Conservation (phyloP, 23 red algal species). For the Gracilaria caudata region DNA sequence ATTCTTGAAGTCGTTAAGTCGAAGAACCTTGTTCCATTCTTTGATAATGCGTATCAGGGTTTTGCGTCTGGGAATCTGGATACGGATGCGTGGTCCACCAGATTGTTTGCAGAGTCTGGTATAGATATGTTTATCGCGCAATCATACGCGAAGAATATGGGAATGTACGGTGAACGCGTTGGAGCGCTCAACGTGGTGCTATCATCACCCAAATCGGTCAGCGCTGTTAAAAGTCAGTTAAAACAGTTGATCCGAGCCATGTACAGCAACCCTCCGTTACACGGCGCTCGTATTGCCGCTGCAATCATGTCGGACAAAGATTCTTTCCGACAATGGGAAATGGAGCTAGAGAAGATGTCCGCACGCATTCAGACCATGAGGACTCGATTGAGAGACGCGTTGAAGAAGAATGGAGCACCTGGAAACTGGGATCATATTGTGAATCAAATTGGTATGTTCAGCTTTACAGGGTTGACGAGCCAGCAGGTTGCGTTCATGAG, state of each 20-base stretch:
- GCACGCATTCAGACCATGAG: constrained; percentile 87
- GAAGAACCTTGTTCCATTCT: constrained; percentile 77
- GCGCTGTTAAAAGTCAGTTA: constrained; percentile 71
- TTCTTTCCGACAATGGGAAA: constrained; percentile 84
- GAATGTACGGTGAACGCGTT: constrained; percentile 93
- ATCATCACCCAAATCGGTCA: constrained; percentile 8
- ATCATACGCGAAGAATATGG: constrained; percentile 98
- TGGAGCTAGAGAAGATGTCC: constrained; percentile 83
- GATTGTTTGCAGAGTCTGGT: constrained; percentile 77
- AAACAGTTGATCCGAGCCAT: constrained; percentile 81
- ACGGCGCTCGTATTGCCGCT: constrained; percentile 82
- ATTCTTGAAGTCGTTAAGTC: constrained; percentile 63
- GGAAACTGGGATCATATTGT: constrained; percentile 92
- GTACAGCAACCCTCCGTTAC: constrained; percentile 89
- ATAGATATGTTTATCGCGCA: constrained; percentile 93
- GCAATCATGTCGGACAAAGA: constrained; percentile 74
- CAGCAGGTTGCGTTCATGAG: constrained; percentile 84
- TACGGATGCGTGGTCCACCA: constrained; percentile 66
- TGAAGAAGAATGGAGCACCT: constrained; percentile 67
- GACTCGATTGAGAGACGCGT: constrained; percentile 58
- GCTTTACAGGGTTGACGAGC: constrained; percentile 80
- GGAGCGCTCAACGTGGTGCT: constrained; percentile 81
- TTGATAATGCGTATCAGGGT: constrained; percentile 98
- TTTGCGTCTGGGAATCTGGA: constrained; percentile 90
- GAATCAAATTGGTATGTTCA: constrained; percentile 98